Percentiles rank a stretch among this genome's conserved stretches.
phyloP scores from a whole-genome alignment of 2,329 filamentous ascomycete species.

The Gaeumannomyces tritici region DNA sequence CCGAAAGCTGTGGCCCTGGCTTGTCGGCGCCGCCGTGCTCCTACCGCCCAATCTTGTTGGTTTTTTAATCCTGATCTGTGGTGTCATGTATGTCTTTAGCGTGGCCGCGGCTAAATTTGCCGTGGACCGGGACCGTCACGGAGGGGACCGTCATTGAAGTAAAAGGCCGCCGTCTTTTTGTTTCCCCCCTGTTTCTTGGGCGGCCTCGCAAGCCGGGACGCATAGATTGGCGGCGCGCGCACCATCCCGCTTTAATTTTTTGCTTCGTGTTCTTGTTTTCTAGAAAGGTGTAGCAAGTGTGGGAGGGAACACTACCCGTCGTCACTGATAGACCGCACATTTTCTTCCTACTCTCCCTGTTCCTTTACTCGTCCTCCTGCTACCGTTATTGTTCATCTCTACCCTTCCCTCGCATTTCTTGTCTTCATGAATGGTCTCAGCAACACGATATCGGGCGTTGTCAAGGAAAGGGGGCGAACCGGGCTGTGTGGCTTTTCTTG shows the following conservation, averaged over 20 bases:
- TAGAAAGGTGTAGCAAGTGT: neutral
- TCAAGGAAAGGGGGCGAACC: neutral
- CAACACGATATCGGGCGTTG: neutral
- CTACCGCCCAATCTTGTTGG: conserved; percentile 32
- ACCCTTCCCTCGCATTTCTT: neutral
- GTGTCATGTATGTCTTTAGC: conserved; percentile 29
- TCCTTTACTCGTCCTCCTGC: neutral
- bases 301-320: neutral
- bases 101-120: conserved; percentile 11
- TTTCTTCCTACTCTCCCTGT: neutral
- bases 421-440: neutral
- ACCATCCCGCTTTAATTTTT: neutral
- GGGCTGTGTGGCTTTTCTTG: neutral
- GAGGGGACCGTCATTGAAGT: neutral
- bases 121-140: neutral
- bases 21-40: conserved; percentile 35
- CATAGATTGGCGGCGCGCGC: neutral
- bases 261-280: neutral
- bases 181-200: neutral
- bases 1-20: conserved; percentile 29
- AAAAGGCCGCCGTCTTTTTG: neutral
- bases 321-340: neutral
- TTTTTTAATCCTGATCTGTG: conserved; percentile 23
- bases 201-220: neutral
- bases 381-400: neutral